Evolutionary conservation across 192 early-diverging fungal species (phyloP).

Genomic region (Radiomyces spectabilis): DNA sequence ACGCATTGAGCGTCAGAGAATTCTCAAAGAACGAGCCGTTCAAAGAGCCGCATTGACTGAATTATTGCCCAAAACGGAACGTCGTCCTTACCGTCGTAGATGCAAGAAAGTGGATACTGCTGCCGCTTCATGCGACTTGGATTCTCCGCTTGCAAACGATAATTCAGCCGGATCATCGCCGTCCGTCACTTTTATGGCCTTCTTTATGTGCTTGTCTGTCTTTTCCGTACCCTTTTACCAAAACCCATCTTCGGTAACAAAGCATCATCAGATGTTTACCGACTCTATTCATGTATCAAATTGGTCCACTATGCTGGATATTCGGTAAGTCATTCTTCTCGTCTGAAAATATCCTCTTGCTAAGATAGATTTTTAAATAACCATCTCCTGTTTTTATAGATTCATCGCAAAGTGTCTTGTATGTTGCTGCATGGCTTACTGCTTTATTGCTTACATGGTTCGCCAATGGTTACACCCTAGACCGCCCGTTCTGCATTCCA

Average conservation of each 20-base stretch:
- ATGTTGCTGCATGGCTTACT: too few relatives aligned
- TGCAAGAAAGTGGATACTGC: not conserved
- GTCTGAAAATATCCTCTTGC: too few relatives aligned
- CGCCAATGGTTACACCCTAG: too few relatives aligned
- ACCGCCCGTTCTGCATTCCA: too few relatives aligned
- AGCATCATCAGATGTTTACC: not conserved
- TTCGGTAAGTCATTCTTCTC: too few relatives aligned
- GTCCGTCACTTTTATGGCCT: conserved; percentile 28
- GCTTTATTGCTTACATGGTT: too few relatives aligned
- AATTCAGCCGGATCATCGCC: not conserved
- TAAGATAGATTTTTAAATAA: not conserved
- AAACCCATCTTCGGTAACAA: not conserved
- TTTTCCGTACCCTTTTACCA: conserved; percentile 11
- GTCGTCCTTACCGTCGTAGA: conserved; percentile 5
- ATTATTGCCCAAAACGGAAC: conserved; percentile 2
- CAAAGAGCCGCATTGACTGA: conserved; percentile 18
- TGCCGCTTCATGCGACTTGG: too few relatives aligned
- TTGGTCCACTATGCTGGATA: too few relatives aligned
- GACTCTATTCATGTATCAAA: too few relatives aligned
- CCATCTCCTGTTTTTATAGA: not conserved
- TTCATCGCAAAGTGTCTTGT: too few relatives aligned
- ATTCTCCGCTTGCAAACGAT: not conserved
- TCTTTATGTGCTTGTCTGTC: conserved; percentile 34
- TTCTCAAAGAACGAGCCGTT: conserved; percentile 15
- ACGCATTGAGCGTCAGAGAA: conserved; percentile 6